A percentile compares a stretch with the other conserved stretches of the same genome.
These are phyloP conservation scores for Tylopilus sp. DNA, from an alignment of 1,284 basidiomycete genomes.

Conservation along the genomic window DNA sequence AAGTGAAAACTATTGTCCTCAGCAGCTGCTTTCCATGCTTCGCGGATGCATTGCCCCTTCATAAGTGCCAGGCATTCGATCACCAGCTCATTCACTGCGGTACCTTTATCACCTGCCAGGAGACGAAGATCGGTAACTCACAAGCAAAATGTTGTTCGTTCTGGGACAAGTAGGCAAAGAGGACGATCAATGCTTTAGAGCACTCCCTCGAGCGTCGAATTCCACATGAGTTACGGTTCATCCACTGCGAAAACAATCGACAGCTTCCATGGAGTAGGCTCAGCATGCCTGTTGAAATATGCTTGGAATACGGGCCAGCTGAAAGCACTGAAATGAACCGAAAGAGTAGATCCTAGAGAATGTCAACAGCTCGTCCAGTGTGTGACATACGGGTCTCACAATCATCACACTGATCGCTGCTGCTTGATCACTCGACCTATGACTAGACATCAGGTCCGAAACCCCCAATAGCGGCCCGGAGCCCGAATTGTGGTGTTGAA, in stretches of 20 bases:
- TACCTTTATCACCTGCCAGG: background rate
- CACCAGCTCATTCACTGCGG: conserved; percentile 40
- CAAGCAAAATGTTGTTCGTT: conserved; percentile 24
- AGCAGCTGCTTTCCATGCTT: conserved; percentile 23
- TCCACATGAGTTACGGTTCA: conserved; percentile 21
- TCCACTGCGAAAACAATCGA: conserved; percentile 23
- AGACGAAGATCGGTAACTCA: conserved; percentile 17
- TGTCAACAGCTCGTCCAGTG: conserved; percentile 9
- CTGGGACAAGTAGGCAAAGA: conserved; percentile 34
- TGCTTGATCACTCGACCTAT: conserved; percentile 1
- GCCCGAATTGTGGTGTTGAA: conserved; percentile 32
- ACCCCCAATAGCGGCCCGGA: background rate
- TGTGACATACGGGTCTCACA: conserved; percentile 18
- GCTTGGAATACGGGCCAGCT: conserved; percentile 4
- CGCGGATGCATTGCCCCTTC: conserved; percentile 9
- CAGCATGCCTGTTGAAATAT: conserved; percentile 17
- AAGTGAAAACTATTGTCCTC: conserved; percentile 15
- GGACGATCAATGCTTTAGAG: conserved; percentile 33
- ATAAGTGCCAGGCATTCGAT: conserved; percentile 36
- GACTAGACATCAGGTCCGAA: conserved; percentile 1
- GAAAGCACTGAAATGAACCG: conserved; percentile 22
- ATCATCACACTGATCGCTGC: conserved; percentile 19
- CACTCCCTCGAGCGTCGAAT: conserved; percentile 31
- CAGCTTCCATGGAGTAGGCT: conserved; percentile 22
- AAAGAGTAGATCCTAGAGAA: conserved; percentile 23